phyloP scores from a whole-genome alignment of 2,329 filamentous ascomycete species.

The Colletotrichum gigasporum region DNA sequence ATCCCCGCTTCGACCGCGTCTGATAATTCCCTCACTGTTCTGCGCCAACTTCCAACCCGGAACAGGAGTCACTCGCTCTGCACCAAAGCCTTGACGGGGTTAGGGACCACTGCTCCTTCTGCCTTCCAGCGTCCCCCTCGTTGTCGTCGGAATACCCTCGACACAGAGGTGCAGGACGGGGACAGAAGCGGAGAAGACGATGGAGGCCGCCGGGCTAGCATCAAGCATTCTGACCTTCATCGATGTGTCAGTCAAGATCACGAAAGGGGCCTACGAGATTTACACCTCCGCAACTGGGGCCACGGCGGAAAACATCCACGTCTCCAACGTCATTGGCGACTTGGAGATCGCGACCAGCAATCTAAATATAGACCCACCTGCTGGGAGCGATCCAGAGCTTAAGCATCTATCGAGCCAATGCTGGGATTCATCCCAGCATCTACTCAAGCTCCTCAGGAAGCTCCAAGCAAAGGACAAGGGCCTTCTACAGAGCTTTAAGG shows the following conservation, averaged over 20 bases:
- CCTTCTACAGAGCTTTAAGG: neutral
- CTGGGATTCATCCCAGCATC: neutral
- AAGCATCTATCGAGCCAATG: neutral
- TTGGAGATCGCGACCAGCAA: conserved; percentile 7
- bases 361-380: neutral
- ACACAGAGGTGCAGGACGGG: too few relatives aligned
- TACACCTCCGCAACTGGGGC: neutral
- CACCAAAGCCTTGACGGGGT: too few relatives aligned
- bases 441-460: neutral
- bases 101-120: too few relatives aligned
- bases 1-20: too few relatives aligned
- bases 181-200: neutral
- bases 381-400: neutral
- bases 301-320: conserved; percentile 25
- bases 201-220: neutral
- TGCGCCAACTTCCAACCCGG: too few relatives aligned
- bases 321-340: conserved; percentile 11
- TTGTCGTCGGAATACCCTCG: too few relatives aligned
- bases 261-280: neutral
- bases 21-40: too few relatives aligned
- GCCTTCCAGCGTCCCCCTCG: too few relatives aligned
- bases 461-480: neutral
- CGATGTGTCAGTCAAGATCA: neutral
- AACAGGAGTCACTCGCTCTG: too few relatives aligned
- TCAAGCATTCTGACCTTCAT: conserved; percentile 9